Base-by-base conservation (phyloP, 2,329 filamentous ascomycete species). In the Diplodia scrobiculata region DNA sequence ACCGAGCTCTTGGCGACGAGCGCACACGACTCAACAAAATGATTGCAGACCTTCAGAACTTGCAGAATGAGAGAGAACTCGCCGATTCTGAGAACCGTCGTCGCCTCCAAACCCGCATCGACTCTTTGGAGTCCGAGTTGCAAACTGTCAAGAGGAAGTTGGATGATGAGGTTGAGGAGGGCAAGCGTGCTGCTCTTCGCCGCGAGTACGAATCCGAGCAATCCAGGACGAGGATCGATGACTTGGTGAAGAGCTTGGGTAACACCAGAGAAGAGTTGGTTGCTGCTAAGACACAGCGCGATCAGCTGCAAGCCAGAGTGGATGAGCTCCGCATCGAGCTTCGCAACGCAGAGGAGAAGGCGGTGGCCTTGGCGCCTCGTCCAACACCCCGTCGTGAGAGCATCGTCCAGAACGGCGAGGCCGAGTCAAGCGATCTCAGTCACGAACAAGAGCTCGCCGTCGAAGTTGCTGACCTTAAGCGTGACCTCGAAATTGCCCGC, bases 201-300 rank as follows among this genome's bases (percentile, higher is more conserved):
- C 92, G 96, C 72, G 94, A 98, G 73, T 97, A 91, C 69, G 95
- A 99, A 68, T 86, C 89, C 50, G 89, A 92, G 70, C 92, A 98
- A 75, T 88, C 86, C 60, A 92, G 97, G 76, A 95, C 92, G 77
- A 88, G 93, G 62, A 95, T 98, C 68, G 94, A 99, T 70, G 94
- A 98, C 73, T 85, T 99, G 53, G 89, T 94, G 69, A 83, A 88
- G 36, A 94, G 87, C 72, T 82, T 97, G 48, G 85, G 91, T 70
- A 87, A 92, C 68, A 87, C 89, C 60, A 91, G 94, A 52, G 93
- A 98, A 76, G 92, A 97, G 71, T 85, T 96, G 62, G 87, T 95
- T 53, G 88, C 89, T 29, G 87, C 89, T 27, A 97, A 96, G 82
- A 97, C 94, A 1, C 91, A 87, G 54, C 88, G 90, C 55, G 94